These are phyloP conservation scores for Aspergillus nidulans DNA, from an alignment of 495 filamentous ascomycete species.

Conservation along the genomic window DNA sequence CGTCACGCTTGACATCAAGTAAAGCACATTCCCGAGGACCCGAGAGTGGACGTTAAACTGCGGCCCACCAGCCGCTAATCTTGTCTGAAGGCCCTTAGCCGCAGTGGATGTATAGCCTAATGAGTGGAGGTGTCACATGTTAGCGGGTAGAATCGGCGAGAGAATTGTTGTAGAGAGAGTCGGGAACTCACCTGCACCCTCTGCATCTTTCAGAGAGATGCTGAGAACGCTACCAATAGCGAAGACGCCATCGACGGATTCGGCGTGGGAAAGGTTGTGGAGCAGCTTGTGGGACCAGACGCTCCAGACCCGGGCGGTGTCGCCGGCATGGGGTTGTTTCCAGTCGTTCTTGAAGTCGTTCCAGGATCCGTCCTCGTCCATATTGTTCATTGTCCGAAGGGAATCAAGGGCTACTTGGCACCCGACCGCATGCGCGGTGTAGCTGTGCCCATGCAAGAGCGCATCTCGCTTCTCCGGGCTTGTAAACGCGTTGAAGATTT, in stretches of 20 bases:
- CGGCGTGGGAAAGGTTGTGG: conserved; percentile 46
- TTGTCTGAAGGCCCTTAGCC: conserved; percentile 54
- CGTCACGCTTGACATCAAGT: conserved; percentile 69
- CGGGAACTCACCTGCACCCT: conserved; percentile 41
- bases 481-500: conserved; percentile 66
- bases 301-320: conserved; percentile 51
- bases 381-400: conserved; percentile 48
- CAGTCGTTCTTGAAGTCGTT: conserved; percentile 41
- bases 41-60: conserved; percentile 64
- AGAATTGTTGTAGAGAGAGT: background rate
- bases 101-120: conserved; percentile 64
- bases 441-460: conserved; percentile 74
- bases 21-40: conserved; percentile 71
- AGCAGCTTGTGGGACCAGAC: conserved; percentile 60
- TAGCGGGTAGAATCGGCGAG: conserved; percentile 11
- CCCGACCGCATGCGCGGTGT: conserved; percentile 73
- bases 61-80: conserved; percentile 36
- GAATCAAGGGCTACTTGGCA: conserved; percentile 65
- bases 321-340: conserved; percentile 12
- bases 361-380: conserved; percentile 53
- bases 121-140: conserved; percentile 19
- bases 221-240: conserved; percentile 68
- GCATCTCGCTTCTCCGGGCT: conserved; percentile 66
- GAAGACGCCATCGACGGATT: conserved; percentile 57
- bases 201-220: conserved; percentile 51